Base-by-base conservation (phyloP, 495 filamentous ascomycete species). In the Aspergillus affinis region DNA sequence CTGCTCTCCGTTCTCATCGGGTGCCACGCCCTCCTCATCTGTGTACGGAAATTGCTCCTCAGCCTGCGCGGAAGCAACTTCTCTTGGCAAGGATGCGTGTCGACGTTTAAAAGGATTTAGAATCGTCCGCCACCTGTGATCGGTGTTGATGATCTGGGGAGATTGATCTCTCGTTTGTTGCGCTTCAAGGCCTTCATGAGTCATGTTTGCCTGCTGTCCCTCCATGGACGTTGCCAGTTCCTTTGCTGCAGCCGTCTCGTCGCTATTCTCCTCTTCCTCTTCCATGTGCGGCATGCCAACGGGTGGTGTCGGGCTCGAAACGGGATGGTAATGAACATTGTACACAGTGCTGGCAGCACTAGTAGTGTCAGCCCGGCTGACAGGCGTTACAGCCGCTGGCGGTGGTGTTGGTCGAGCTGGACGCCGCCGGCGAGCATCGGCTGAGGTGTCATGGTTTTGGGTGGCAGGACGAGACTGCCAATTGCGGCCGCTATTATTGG, bases 321-420 rank as follows among this genome's bases (percentile, higher is more conserved):
- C 80, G n/a, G 90, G 83, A 61, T 93, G 89, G 67, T 95, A 92
- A 50, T 87, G 86, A 52, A 97, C 82, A 57, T 88, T 86, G 64
- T 97, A 96, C 15, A 94, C 84, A 3, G 92, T 97, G 71, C 90
- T 94, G 48, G 87, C 83, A 17, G 86, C 85, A 71, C 87, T 90
- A 17, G 86, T 83, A 2, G 88, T 90, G 63, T 95, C 90, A n/a
- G 86, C 84, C 57, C 89, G 82, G 65, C 89, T 93, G 58, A 91
- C 74, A 2, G 90, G 89, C 10, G 90, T 90, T 3, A 83, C 79
- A 52, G 81, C 81, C n/a, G 81, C 80, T 2, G 83, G 78, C 3
- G 89, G 89, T 27, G 84, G 84, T 23, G 86, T 82, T 19, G 87
- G 83, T 69, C 81, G 84, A 10, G 82, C 64, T 5, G 78, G 48